Evolutionary conservation across 1,139 yeast species (phyloP).

Genomic region (Meyerozyma sp.): DNA sequence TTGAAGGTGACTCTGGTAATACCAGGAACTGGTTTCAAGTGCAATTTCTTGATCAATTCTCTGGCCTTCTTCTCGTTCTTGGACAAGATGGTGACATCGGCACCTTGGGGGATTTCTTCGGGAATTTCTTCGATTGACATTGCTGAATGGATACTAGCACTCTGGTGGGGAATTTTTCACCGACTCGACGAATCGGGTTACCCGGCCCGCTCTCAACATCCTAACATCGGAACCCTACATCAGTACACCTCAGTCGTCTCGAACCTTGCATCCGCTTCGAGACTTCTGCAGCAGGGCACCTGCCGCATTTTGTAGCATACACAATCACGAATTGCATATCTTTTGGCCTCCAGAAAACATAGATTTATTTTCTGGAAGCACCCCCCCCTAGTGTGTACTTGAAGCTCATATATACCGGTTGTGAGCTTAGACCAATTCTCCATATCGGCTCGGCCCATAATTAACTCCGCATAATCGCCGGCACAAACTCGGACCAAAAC

Average conservation of each 20-base stretch:
- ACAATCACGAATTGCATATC: too few relatives aligned
- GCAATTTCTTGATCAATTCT: conserved; percentile 82
- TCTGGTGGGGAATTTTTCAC: background rate
- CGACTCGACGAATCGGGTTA: background rate
- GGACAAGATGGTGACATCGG: conserved; percentile 78
- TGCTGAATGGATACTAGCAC: conserved; percentile 6
- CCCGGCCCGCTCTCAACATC: background rate
- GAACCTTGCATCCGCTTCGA: too few relatives aligned
- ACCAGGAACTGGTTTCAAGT: conserved; percentile 87
- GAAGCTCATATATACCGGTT: too few relatives aligned
- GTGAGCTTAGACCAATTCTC: too few relatives aligned
- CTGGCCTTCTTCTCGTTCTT: conserved; percentile 97
- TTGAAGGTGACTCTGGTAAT: conserved; percentile 94
- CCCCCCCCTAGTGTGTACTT: too few relatives aligned
- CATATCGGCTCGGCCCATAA: too few relatives aligned
- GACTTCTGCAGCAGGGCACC: too few relatives aligned
- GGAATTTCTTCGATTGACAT: conserved; percentile 67
- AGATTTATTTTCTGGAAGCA: too few relatives aligned
- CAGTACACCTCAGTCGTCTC: background rate
- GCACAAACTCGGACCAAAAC: too few relatives aligned
- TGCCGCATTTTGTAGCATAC: too few relatives aligned
- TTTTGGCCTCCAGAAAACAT: too few relatives aligned
- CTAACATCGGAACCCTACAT: background rate
- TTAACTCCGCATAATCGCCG: too few relatives aligned
- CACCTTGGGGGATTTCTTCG: conserved; percentile 74